Evolutionary conservation across 768 basidiomycete species (phyloP), one percentile per base, ranked within the genome.

Genomic region (Amanita fuliginea): DNA sequence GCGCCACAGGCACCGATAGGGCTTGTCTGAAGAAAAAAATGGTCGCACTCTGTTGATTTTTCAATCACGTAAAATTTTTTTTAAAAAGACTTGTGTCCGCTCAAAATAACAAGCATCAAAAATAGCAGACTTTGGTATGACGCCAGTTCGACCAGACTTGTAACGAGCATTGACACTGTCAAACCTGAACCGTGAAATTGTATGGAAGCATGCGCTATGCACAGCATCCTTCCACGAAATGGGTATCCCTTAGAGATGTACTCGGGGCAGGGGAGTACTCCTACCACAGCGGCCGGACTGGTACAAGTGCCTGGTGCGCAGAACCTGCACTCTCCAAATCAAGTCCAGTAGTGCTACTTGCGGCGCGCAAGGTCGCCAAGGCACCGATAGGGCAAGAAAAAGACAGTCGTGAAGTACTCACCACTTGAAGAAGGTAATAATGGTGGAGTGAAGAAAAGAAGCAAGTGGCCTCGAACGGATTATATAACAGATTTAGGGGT

Each of bases 1-100:
- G 44, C 44, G 30, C 44, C 44, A 13, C 30, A 18, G 44, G 44
- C 32, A 45, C 44, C 44, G 44, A 45, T 45, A 45, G 44, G 44
- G 44, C 21, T 32, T 7, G 16, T n/a, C 18, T 1, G 7, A 43
- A 30, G 16, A 11, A 21, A 32, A 13, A 32, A 13, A 13, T 32
- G 10, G 11, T 6, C 1, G 3, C 32, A 32, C 32, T 32, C 32
- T 32, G 5, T 32, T 32, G 11, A 32, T 32, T 37, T n/a, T 37
- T 19, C 16, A 8, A 19, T 37, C 16, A 1, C 13, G 22, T 14
- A 22, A 22, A 34, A 46, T 5, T 13, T n/a, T n/a, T n/a, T n/a
- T n/a, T n/a, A n/a, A n/a, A n/a, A n/a, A n/a, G n/a, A n/a, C n/a
- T n/a, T n/a, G n/a, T n/a, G n/a, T n/a, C n/a, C n/a, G n/a, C n/a